Evolutionary conservation across 257 asterid genomes (phyloP), one percentile per base, ranked within the genome.

Genomic region (Coffea eugenioides): DNA sequence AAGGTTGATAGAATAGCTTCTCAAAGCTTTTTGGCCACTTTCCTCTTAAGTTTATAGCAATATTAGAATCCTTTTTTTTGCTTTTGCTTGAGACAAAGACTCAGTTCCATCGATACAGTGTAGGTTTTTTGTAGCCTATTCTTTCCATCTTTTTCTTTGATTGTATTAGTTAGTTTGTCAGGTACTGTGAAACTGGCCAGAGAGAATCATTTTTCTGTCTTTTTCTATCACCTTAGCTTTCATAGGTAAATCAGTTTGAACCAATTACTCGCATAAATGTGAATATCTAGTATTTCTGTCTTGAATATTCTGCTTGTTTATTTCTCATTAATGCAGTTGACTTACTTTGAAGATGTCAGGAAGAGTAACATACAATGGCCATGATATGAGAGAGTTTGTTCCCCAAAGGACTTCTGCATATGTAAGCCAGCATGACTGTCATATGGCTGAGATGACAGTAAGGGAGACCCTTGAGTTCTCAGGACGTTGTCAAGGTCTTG

Each of bases 401-500:
- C 98, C 99, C 48, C 98, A 93, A 85, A 89, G 90, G 75, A 91
- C 99, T 76, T 84, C 99, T 72, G 87, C 97, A 81, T 95, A 95
- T 81, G 89, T 95, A 81, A 89, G 88, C 80, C 99, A 95, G 84
- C 94, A 93, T 77, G 99, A 95, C 85, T 88, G 92, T 92, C 99
- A 95, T 43, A 86, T 85, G 31, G 97, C 96, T 52, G 99, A 95
- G 87, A 95, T 93, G 97, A 95, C 98, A 2, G 99, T 95, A 45
- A 89, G 97, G 86, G 99, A 95, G 88, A 92, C 98, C 49, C 91
- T 95, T 5, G 92, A 89, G 83, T 88, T 95, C 80, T 89, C 99
- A 31, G 92, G 93, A 56, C 93, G 94, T 64, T 95, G 99, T 76
- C 97, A 89, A 84, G 99, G 99, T 61, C 96, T 92, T 85, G 98